Base-by-base conservation (phyloP, 2,329 filamentous ascomycete genomes). In the Aspergillus piperis region DNA sequence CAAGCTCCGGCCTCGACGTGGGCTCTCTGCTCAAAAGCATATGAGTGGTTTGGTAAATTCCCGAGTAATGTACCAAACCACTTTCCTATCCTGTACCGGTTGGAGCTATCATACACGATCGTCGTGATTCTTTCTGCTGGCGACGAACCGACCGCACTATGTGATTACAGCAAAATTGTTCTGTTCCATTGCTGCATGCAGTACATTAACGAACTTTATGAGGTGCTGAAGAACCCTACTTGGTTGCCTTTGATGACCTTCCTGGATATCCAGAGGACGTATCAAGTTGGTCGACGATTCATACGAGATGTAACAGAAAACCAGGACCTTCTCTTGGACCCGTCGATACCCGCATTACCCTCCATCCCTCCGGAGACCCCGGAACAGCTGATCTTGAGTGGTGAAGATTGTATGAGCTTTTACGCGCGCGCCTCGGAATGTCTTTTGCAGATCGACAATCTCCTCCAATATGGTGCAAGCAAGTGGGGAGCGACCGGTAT, bases 51-150 rank as follows among this genome's bases (percentile, higher is more conserved):
- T 61, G 86, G 92, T 38, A 84, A 85, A n/a, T 84, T 96, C 11
- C 90, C 92, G 0, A 78, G 82, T 39, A 84, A 83, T 2, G 83
- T 90, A 0, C 84, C 89, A 0, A 79, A 83, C 0, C 83, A 85
- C 25, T 88, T 93, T 64, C 85, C 88, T 41, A 85, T 90, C 51
- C 86, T 93, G 65, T 96, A 97, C 70, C 90, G 95, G 64, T 85
- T 96, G 15, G 95, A 99, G 72, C 78, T 96, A 44, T 85, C 94
- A 50, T 98, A 96, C 78, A 96, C 91, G 71, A 95, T 92, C 68
- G 89, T 96, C 23, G 92, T 97, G 73, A 90, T 94, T 59, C 84
- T 97, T 7, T 92, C 92, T 0, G 91, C 92, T 0, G 93, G 90
- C 38, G 86, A 88, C 1, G 84, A 89, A 49, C 87, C 90, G 3